Evolutionary conservation across 2,329 filamentous ascomycete species (phyloP).

Genomic region (Dactylellina drechsleri): DNA sequence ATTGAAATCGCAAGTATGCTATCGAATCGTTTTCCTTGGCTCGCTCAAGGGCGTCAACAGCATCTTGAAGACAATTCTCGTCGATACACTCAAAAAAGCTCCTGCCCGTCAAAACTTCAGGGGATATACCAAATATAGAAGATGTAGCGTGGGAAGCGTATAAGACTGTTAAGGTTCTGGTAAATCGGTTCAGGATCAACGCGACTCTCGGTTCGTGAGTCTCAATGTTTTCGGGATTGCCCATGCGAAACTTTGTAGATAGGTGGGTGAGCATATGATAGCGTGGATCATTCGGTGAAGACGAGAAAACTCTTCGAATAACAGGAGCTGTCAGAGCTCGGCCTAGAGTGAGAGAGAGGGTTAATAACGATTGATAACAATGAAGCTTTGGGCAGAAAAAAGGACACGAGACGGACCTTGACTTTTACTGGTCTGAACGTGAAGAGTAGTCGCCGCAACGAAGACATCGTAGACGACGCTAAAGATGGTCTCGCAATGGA

Average conservation of each 20-base stretch:
- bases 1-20: conserved; percentile 87
- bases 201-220: conserved; percentile 81
- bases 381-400: too few relatives aligned
- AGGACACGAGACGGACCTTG: conserved; percentile 70
- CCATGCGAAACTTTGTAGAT: conserved; percentile 76
- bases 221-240: conserved; percentile 69
- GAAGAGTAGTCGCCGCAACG: conserved; percentile 84
- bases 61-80: conserved; percentile 78
- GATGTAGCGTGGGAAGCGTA: conserved; percentile 81
- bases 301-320: conserved; percentile 81
- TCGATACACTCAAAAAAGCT: conserved; percentile 91
- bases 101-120: conserved; percentile 75
- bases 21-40: conserved; percentile 92
- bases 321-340: conserved; percentile 80
- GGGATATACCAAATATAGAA: conserved; percentile 77
- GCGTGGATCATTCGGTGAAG: conserved; percentile 81
- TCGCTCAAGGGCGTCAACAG: conserved; percentile 80
- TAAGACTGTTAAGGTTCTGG: conserved; percentile 82
- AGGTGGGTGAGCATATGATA: conserved; percentile 91
- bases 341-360: conserved; percentile 65
- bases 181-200: conserved; percentile 86
- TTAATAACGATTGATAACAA: neutral
- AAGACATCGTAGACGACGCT: conserved; percentile 88
- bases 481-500: conserved; percentile 88
- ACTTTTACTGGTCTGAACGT: conserved; percentile 74